Percentiles rank a stretch among this genome's conserved stretches.
These are phyloP conservation scores for Colletotrichum graminicola DNA, from an alignment of 2,329 filamentous ascomycete species.

Conservation along the genomic window DNA sequence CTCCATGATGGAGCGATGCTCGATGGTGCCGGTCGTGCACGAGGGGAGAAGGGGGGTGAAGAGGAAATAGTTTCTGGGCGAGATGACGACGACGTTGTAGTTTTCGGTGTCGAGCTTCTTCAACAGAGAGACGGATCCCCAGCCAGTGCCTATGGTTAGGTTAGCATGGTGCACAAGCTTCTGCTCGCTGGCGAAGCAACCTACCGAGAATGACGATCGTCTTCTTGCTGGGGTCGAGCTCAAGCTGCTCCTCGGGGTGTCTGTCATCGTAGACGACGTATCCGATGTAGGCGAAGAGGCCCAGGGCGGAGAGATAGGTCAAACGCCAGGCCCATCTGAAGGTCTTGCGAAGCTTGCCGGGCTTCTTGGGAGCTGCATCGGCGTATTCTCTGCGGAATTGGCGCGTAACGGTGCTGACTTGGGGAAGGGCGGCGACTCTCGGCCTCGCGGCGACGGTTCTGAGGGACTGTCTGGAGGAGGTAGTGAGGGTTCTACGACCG, in stretches of 20 bases:
- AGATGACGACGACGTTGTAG: constrained; percentile 99
- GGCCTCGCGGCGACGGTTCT: constrained; percentile 36
- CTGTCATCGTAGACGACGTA: constrained; percentile 88
- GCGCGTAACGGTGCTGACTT: constrained; percentile 49
- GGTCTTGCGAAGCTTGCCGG: constrained; percentile 72
- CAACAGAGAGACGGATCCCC: constrained; percentile 93
- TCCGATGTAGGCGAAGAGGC: constrained; percentile 76
- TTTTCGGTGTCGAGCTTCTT: constrained; percentile 99
- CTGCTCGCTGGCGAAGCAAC: constrained; percentile 5
- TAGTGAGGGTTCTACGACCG: constrained; percentile 52
- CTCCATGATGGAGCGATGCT: constrained; percentile 99
- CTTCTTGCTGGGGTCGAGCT: constrained; percentile 91
- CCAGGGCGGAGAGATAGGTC: constrained; percentile 81
- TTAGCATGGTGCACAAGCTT: constrained; percentile 36
- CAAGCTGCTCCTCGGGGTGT: constrained; percentile 82
- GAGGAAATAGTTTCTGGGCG: constrained; percentile 99
- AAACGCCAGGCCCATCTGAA: constrained; percentile 87
- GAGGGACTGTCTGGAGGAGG: constrained; percentile 45
- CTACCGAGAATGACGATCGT: constrained; percentile 94
- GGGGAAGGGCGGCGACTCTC: constrained; percentile 28
- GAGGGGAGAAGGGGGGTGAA: constrained; percentile 98
- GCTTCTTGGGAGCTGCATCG: constrained; percentile 63
- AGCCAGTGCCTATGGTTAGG: constrained; percentile 82
- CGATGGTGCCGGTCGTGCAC: constrained; percentile 96
- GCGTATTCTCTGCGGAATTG: constrained; percentile 63